Evolutionary conservation across 1,139 yeast genomes (phyloP), one percentile per base, ranked within the genome.

Genomic region (Trichomonascaceae sp.): DNA sequence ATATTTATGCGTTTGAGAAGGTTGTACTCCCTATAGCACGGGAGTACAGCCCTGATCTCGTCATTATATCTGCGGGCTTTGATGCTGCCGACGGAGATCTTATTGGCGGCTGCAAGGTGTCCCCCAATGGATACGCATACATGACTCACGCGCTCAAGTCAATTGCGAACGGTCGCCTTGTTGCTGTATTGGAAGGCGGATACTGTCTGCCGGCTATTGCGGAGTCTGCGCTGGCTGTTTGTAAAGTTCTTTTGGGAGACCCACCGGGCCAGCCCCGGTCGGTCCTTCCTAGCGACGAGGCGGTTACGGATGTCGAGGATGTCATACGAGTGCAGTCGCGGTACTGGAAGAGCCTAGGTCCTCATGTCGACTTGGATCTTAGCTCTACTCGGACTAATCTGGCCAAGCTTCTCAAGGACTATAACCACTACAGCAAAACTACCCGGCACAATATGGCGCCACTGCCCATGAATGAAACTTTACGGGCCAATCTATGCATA

Each of bases 41-140:
- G 37, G 98, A 92, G 52, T 92, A 78, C 48, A 77, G 78, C 48
- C 97, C 99, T 0, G 98, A 92, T 58, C 65, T 92, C 44, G 85
- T 85, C 4, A 82, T 92, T 27, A 77, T 92, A 23, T 82, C 95
- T 28, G 77, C 97, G 0, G 99, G 99, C 0, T 89, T 89, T 51
- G 99, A 89, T 60, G 98, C 98, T 16, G 99, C 99, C 0, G 95
- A 82, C 47, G 98, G 97, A 35, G 99, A 92, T 58, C 77, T 84
- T 37, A 82, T 92, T 44, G 99, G 98, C n/a, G 94, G 92, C 27
- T 89, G 96, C 55, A 93, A 82, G 54, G 93, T 92, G 3, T 71
- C 95, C 0, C 98, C 98, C 2, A 79, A 85, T 29, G 95, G 96
- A 13, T 92, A 89, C 54, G 96, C 95, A 5, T 87, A 84, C 44